Evolutionary conservation across 345 rosid genomes (phyloP).

Genomic region (Bruguiera gymnorhiza): DNA sequence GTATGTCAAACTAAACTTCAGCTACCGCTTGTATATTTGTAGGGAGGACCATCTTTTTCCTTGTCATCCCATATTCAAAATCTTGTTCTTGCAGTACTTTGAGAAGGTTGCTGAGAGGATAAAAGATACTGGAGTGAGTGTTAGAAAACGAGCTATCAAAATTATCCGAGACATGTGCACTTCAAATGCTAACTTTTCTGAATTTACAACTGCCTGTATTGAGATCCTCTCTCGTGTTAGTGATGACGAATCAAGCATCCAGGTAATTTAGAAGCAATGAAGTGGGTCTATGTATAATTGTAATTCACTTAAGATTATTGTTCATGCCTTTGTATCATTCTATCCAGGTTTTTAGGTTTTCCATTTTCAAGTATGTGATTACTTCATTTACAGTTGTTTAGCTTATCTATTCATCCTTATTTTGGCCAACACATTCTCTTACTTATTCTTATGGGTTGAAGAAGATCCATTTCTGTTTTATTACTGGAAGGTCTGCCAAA

Average conservation of each 20-base stretch:
- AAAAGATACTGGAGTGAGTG: constrained; percentile 98
- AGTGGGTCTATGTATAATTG: neutral
- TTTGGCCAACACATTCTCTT: neutral
- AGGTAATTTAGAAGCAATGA: constrained; percentile 48
- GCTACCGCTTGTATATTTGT: constrained; percentile 12
- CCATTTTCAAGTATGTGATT: too few relatives aligned
- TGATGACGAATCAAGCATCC: constrained; percentile 95
- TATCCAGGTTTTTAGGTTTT: neutral
- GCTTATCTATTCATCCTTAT: neutral
- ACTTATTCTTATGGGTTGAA: neutral
- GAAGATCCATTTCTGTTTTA: neutral
- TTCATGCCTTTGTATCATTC: neutral
- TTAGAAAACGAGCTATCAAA: constrained; percentile 93
- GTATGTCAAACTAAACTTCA: constrained; percentile 35
- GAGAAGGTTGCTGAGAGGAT: constrained; percentile 98
- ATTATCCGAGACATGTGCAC: constrained; percentile 96
- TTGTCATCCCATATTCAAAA: constrained; percentile 1
- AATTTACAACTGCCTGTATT: constrained; percentile 80
- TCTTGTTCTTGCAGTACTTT: constrained; percentile 64
- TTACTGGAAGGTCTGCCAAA: neutral
- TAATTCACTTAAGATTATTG: neutral
- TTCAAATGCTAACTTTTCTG: constrained; percentile 76
- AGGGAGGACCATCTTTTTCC: neutral
- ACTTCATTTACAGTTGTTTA: neutral
- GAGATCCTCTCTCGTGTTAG: constrained; percentile 92